phyloP scores from a whole-genome alignment of 2,329 filamentous ascomycete genomes.

The Claviceps digitariae region DNA sequence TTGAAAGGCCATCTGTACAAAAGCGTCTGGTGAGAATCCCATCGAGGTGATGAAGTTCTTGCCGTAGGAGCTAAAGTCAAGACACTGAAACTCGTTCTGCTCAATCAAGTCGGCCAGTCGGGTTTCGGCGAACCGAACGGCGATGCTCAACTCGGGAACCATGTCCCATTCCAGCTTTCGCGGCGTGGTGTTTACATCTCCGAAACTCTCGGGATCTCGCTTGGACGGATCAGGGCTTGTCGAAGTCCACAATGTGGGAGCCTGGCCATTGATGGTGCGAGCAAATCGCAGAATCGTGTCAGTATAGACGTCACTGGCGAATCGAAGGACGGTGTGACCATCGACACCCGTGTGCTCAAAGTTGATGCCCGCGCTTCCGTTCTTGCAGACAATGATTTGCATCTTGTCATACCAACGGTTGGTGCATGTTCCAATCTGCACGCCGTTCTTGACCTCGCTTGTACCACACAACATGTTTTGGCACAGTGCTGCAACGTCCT shows the following conservation, averaged over 20 bases:
- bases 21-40: conserved; percentile 94
- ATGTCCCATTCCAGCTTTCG: conserved; percentile 98
- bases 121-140: conserved; percentile 89
- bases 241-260: conserved; percentile 83
- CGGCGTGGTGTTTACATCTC: conserved; percentile 83
- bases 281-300: conserved; percentile 96
- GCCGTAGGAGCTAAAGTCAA: conserved; percentile 80
- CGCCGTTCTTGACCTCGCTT: conserved; percentile 77
- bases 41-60: conserved; percentile 97
- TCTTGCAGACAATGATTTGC: conserved; percentile 98
- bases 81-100: conserved; percentile 88
- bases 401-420: conserved; percentile 99
- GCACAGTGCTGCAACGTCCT: conserved; percentile 70
- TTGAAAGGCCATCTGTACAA: conserved; percentile 98
- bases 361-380: conserved; percentile 96
- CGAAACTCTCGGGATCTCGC: conserved; percentile 79
- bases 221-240: conserved; percentile 86
- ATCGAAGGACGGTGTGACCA: conserved; percentile 89
- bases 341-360: conserved; percentile 98
- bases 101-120: conserved; percentile 86
- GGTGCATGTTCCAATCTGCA: conserved; percentile 94
- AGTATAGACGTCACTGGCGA: conserved; percentile 92
- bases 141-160: conserved; percentile 79
- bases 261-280: conserved; percentile 85
- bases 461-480: conserved; percentile 98